Evolutionary conservation across 495 filamentous ascomycete genomes (phyloP), one percentile per base, ranked within the genome.

Genomic region (Penicillium alfredii): DNA sequence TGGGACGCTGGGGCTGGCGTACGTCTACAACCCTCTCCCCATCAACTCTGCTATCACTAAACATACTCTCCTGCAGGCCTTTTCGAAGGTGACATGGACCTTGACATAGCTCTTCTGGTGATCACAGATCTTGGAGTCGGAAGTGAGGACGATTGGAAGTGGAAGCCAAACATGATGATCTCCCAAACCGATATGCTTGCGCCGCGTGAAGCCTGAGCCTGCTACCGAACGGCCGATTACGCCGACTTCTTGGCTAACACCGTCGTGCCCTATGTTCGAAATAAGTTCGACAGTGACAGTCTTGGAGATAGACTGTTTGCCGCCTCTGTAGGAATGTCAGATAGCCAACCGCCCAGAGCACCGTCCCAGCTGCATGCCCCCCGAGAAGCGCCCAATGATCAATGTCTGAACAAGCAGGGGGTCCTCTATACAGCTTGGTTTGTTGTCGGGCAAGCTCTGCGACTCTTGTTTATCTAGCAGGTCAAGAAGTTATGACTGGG

Each of bases 1-100:
- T 42, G 40, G 40, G 40, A 14, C 40, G 40, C 15, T 42, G 40
- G 32, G 32, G 40, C 3, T 36, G 26, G 32, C 40, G 33, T 42
- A n/a, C 22, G 32, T 42, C 7, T n/a, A 21, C 30, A 4, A 6
- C 15, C n/a, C 0, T 22, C 7, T 1, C 17, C 10, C 17, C 4
- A 18, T 4, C 6, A 16, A 24, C 3, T 23, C 9, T 21, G 20
- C 27, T 22, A 25, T n/a, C n/a, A n/a, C n/a, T n/a, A n/a, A n/a
- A n/a, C n/a, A n/a, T n/a, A 30, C 7, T 18, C 4, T n/a, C 14
- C 12, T 16, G 4, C 16, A 42, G 33, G 33, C 12, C 25, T 42
- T 6, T 42, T 42, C 3, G 33, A 42, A 19, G 14, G 40, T 14
- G 40, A 42, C 9, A 8, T 20, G 4, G 40, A 36, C 24, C 23